Base-by-base conservation (phyloP, 345 rosid genomes). In the Citrus medica region DNA sequence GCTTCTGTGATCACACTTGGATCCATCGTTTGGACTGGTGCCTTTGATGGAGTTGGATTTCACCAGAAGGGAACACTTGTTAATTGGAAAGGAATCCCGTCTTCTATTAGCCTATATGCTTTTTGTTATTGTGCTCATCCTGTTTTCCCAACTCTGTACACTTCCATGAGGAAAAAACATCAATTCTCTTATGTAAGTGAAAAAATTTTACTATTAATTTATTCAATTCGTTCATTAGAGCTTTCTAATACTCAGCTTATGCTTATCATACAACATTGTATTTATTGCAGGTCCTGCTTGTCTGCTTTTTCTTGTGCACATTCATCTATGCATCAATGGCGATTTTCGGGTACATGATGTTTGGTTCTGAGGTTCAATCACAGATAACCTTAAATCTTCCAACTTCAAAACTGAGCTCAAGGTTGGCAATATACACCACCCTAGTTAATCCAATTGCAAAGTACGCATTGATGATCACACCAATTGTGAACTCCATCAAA, bases 91-190 rank as follows among this genome's bases (percentile, higher is more conserved):
- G 95, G 98, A 80, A 78, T 93, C 30, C 84, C 94, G 2, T 91
- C 95, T 12, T 90, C 98, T 1, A 83, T 95, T 62, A 95, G 98
- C 80, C 88, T 95, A 78, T 95, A 91, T 35, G 88, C 91, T n/a
- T 95, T 95, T 84, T 95, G 98, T 75, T 95, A 88, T 16, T 92
- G 98, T 30, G 98, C 97, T 1, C 98, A 95, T 80, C 98, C 98
- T 0, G 95, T 95, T 61, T 95, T 93, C 72, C 98, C 98, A 6
- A 91, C 95, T 14, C 85, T 95, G 4, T 95, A 95, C 87, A 88
- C 82, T 78, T 92, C 96, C 30, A 92, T 93, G 94, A 89, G 84
- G 77, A 92, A 88, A 79, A 95, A 89, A 78, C 92, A 81, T 19
- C 98, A 93, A 55, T 95, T 93, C 88, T 85, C 95, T 22, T 84